Conservation (phyloP, 2,329 filamentous ascomycete species). For the Grosmannia penicillata region DNA sequence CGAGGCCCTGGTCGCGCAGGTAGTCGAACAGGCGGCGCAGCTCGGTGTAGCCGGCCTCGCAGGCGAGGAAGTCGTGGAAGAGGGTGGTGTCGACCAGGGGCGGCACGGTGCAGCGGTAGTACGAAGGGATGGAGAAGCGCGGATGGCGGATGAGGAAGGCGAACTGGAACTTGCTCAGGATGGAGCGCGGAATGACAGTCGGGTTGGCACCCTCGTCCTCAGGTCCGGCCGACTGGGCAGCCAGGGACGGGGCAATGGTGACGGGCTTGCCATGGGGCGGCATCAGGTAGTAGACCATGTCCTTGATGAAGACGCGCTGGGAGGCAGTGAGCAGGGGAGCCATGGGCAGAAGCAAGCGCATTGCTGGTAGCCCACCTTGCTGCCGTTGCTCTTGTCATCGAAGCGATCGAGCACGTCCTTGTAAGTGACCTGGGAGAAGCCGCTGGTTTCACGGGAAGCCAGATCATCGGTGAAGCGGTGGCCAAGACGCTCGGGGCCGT, state of each 20-base stretch:
- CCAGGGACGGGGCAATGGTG: slow-evolving; percentile 65
- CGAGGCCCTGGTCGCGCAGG: slow-evolving; percentile 49
- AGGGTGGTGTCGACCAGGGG: slow-evolving; percentile 71
- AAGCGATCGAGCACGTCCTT: slow-evolving; percentile 63
- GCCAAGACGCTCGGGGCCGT: slow-evolving; percentile 76
- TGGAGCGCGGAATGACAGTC: slow-evolving; percentile 62
- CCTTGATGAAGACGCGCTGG: slow-evolving; percentile 89
- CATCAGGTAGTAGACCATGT: slow-evolving; percentile 86
- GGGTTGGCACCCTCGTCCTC: slow-evolving; percentile 56
- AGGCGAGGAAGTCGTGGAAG: slow-evolving; percentile 74
- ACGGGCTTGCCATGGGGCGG: slow-evolving; percentile 56
- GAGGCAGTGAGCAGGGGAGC: background rate
- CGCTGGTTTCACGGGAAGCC: slow-evolving; percentile 39
- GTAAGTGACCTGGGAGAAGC: slow-evolving; percentile 57
- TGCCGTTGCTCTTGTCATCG: slow-evolving; percentile 56
- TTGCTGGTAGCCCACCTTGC: slow-evolving; percentile 2
- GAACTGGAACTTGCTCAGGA: slow-evolving; percentile 76
- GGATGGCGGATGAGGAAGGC: slow-evolving; percentile 95
- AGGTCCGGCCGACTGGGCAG: slow-evolving; percentile 19
- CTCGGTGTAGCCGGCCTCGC: slow-evolving; percentile 83
- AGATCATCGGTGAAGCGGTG: slow-evolving; percentile 61
- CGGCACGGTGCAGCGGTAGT: slow-evolving; percentile 85
- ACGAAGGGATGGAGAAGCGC: slow-evolving; percentile 80
- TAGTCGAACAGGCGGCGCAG: slow-evolving; percentile 80
- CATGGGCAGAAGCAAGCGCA: background rate